These are phyloP conservation scores for Erythrophleum fordii DNA, from an alignment of 306 rosid genomes.

Conservation along the genomic window DNA sequence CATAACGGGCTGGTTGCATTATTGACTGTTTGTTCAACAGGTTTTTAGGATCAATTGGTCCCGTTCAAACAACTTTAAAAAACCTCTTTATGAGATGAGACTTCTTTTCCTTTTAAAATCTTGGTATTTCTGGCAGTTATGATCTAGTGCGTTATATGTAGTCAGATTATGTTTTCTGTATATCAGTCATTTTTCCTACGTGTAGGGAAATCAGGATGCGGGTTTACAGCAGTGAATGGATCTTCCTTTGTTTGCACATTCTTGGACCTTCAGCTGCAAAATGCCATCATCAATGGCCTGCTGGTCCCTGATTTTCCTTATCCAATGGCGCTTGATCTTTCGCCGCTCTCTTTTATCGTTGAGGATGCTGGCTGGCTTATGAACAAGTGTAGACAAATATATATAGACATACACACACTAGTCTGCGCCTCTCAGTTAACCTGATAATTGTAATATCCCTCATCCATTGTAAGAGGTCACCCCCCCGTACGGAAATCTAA, in stretches of 20 bases:
- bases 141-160: background rate
- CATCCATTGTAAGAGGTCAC: background rate
- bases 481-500: background rate
- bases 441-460: background rate
- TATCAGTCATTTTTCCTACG: background rate
- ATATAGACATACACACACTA: background rate
- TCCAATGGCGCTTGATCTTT: background rate
- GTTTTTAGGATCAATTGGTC: background rate
- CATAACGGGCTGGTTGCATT: background rate
- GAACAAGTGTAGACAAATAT: slow-evolving; percentile 26
- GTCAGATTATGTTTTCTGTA: background rate
- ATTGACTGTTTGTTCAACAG: slow-evolving; percentile 1
- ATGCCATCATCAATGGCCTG: slow-evolving; percentile 5
- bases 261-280: slow-evolving; percentile 11
- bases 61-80: background rate
- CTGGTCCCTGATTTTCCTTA: slow-evolving; percentile 28
- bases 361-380: slow-evolving; percentile 23
- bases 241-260: slow-evolving; percentile 34
- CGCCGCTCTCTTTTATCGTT: slow-evolving; percentile 11
- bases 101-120: background rate
- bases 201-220: slow-evolving; percentile 34
- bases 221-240: slow-evolving; percentile 22
- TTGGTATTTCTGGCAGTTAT: background rate
- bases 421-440: background rate
- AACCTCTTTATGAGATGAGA: background rate